phyloP scores from a whole-genome alignment of 176 grass and related monocot species.

The Triticum urartu region DNA sequence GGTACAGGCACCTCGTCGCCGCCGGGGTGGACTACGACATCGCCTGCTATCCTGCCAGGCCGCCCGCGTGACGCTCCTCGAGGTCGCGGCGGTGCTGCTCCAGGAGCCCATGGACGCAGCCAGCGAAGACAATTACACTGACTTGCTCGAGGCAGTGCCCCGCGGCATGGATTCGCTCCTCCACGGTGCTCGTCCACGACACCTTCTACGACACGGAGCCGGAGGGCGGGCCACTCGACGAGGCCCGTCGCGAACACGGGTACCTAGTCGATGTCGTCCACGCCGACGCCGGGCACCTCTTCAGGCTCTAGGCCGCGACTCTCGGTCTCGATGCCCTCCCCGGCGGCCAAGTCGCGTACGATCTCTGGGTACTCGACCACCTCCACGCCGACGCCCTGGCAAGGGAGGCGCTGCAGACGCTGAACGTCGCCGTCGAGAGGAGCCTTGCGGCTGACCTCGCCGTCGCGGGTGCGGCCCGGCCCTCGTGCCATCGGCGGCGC shows the following conservation, averaged over 20 bases:
- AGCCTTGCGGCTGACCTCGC: too few species aligned
- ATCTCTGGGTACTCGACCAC: not conserved
- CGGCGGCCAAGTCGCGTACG: not conserved
- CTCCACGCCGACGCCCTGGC: not conserved
- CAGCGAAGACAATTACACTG: not conserved
- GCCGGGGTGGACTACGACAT: not conserved
- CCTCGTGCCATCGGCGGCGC: not conserved
- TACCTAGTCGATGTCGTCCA: not conserved
- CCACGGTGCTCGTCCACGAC: not conserved
- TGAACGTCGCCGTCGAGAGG: too few species aligned
- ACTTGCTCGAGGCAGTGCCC: not conserved
- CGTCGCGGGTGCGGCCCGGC: not conserved
- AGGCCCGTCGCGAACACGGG: not conserved
- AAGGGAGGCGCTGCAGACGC: not conserved
- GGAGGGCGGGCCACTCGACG: not conserved
- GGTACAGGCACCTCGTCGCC: not conserved
- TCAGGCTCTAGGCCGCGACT: not conserved
- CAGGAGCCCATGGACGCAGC: not conserved
- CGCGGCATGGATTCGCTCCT: not conserved
- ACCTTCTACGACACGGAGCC: not conserved
- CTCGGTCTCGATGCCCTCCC: not conserved
- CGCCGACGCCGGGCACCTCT: not conserved
- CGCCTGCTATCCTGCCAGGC: not conserved
- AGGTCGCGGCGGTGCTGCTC: not conserved
- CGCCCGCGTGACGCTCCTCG: not conserved